A percentile compares a stretch with the other conserved stretches of the same genome.
Conservation (phyloP, 2,329 filamentous ascomycete genomes). For the Ophiostoma ips region DNA sequence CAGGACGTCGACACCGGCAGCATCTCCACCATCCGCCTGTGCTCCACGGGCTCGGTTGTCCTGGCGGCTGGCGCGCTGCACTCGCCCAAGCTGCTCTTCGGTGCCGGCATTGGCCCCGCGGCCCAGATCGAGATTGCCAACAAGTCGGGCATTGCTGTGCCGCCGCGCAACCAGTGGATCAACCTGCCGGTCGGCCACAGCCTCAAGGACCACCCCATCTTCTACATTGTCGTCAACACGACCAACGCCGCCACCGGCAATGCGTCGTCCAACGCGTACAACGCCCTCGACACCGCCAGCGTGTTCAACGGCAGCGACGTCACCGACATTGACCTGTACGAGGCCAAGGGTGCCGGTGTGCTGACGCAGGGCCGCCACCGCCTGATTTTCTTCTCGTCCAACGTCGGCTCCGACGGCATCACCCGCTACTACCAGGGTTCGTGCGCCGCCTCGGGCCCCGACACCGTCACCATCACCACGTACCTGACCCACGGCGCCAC, state of each 20-base stretch:
- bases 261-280: background rate
- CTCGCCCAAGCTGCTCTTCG: conserved; percentile 53
- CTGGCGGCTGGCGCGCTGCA: conserved; percentile 56
- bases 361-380: conserved; percentile 53
- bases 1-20: conserved; percentile 31
- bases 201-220: conserved; percentile 34
- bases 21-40: conserved; percentile 38
- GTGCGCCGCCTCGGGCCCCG: conserved; percentile 26
- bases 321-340: conserved; percentile 34
- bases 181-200: conserved; percentile 45
- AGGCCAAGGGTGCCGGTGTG: conserved; percentile 40
- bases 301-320: conserved; percentile 13
- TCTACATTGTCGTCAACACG: background rate
- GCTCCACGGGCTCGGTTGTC: conserved; percentile 53
- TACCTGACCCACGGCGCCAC: conserved; percentile 51
- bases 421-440: conserved; percentile 48
- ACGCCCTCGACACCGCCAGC: background rate
- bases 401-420: conserved; percentile 42
- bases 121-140: conserved; percentile 42
- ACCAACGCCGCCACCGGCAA: background rate
- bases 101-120: conserved; percentile 52
- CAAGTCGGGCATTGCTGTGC: conserved; percentile 35
- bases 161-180: conserved; percentile 38
- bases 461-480: conserved; percentile 37
- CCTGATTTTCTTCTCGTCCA: conserved; percentile 44